Conservation (phyloP, 1,139 yeast genomes). For the Hyphopichia burtonii region DNA sequence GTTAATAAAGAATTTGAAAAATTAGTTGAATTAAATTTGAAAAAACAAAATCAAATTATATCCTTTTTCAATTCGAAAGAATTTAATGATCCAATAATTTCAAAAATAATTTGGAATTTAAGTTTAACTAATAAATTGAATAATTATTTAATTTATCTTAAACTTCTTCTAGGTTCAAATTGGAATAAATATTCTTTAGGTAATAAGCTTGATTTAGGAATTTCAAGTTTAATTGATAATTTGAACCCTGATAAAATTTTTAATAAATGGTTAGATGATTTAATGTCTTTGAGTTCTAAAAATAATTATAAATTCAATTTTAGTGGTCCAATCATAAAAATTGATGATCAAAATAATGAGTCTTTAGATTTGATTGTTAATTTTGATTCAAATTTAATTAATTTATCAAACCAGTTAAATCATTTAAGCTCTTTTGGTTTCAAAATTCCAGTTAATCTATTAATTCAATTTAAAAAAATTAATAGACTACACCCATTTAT, state of each 20-base stretch:
- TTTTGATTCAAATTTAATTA: slow-evolving; percentile 48
- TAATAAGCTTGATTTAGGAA: slow-evolving; percentile 53
- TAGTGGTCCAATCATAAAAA: slow-evolving; percentile 38
- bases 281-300: slow-evolving; percentile 4
- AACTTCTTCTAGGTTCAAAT: slow-evolving; percentile 56
- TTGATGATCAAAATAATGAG: slow-evolving; percentile 14
- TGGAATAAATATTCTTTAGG: slow-evolving; percentile 83
- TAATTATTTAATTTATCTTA: slow-evolving; percentile 20
- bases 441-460: slow-evolving; percentile 49
- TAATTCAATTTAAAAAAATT: slow-evolving; percentile 42
- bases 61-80: not conserved
- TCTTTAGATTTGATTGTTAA: slow-evolving; percentile 35
- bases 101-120: slow-evolving; percentile 19
- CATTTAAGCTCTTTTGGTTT: slow-evolving; percentile 53
- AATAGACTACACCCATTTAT: slow-evolving; percentile 59
- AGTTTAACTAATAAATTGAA: slow-evolving; percentile 20
- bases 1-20: slow-evolving; percentile 30
- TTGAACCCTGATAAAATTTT: slow-evolving; percentile 45
- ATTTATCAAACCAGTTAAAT: slow-evolving; percentile 52
- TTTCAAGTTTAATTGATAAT: slow-evolving; percentile 41
- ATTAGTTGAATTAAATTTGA: slow-evolving; percentile 9
- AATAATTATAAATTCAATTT: slow-evolving; percentile 15
- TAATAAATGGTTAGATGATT: slow-evolving; percentile 47
- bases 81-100: slow-evolving; percentile 5
- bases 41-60: slow-evolving; percentile 4